Percentiles rank a stretch among this genome's conserved stretches.
phyloP scores from a whole-genome alignment of 352 stramenopile genomes.

The Peronospora destructor region DNA sequence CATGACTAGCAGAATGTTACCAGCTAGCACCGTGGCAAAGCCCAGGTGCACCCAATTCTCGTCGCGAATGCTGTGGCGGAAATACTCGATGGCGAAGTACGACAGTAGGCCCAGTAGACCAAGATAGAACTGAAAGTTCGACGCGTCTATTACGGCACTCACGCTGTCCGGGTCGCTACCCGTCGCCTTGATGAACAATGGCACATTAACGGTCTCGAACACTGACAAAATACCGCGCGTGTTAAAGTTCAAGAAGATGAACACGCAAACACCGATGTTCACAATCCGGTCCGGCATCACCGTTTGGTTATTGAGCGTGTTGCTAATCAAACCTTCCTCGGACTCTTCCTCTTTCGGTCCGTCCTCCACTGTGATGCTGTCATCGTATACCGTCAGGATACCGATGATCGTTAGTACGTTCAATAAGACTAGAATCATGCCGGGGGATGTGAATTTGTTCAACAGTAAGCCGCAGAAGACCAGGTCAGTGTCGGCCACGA shows the following conservation, averaged over 20 bases:
- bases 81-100: constrained; percentile 71
- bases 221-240: constrained; percentile 64
- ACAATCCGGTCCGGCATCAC: constrained; percentile 48
- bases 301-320: constrained; percentile 40
- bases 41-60: constrained; percentile 59
- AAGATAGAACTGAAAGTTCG: constrained; percentile 79
- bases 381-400: constrained; percentile 57
- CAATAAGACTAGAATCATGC: constrained; percentile 48
- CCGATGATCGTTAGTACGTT: constrained; percentile 55
- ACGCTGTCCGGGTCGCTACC: constrained; percentile 41
- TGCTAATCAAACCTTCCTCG: constrained; percentile 19
- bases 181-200: constrained; percentile 59
- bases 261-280: constrained; percentile 54
- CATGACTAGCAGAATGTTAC: constrained; percentile 48
- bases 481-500: constrained; percentile 47
- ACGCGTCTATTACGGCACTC: constrained; percentile 43
- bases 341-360: constrained; percentile 37
- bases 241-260: constrained; percentile 77
- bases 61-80: constrained; percentile 50
- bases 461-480: constrained; percentile 49
- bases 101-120: constrained; percentile 55
- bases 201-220: constrained; percentile 76
- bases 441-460: constrained; percentile 64
- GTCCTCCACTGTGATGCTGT: constrained; percentile 44
- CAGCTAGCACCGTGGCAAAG: constrained; percentile 46